Evolutionary conservation across 257 asterid genomes (phyloP).

Genomic region (Solanum chmielewskii): DNA sequence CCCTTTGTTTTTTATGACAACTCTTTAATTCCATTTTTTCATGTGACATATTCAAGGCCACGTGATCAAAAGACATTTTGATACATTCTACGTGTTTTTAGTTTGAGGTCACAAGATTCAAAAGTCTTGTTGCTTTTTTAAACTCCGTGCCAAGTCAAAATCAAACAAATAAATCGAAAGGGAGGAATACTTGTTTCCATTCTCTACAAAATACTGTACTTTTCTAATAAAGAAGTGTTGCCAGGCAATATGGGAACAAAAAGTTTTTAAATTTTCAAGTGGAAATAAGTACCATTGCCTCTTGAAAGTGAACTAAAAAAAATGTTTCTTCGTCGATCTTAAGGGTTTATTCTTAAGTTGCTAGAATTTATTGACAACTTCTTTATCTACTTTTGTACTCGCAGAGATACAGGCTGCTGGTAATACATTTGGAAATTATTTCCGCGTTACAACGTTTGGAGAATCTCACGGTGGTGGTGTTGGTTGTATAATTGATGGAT

Average conservation of each 20-base stretch:
- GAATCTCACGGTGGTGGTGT: conserved; percentile 99
- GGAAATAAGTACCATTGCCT: neutral
- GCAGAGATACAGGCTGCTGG: conserved; percentile 80
- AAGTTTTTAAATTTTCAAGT: neutral
- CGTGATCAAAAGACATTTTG: neutral
- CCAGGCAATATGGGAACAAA: neutral
- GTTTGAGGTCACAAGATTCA: neutral
- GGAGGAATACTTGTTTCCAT: neutral
- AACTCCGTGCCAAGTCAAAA: neutral
- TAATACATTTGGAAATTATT: conserved; percentile 63
- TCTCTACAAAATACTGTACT: neutral
- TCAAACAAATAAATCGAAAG: neutral
- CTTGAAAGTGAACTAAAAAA: neutral
- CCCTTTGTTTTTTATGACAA: neutral
- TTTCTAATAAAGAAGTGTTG: neutral
- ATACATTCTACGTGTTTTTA: neutral
- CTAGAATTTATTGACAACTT: neutral
- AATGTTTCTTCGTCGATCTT: neutral
- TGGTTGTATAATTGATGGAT: conserved; percentile 93
- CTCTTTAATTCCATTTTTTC: neutral
- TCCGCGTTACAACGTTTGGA: conserved; percentile 92
- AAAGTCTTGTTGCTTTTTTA: neutral
- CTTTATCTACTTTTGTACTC: neutral
- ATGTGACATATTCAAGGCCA: neutral
- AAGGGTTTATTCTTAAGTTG: neutral